Evolutionary conservation across 75 land plant genomes (phyloP).

Genomic region (Cryptomeria japonica): DNA sequence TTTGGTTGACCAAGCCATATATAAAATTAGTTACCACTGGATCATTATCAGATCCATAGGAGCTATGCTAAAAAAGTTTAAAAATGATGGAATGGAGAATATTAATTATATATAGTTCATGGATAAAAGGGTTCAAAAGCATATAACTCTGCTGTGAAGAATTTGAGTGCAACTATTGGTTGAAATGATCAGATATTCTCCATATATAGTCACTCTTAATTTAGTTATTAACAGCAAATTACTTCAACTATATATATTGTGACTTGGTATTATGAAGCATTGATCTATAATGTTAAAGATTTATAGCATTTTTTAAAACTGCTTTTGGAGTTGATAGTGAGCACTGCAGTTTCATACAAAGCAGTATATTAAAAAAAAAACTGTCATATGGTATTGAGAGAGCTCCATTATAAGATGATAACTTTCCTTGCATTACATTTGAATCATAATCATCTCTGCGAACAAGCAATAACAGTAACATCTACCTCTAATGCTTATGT

Average conservation of each 20-base stretch:
- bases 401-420: not conserved
- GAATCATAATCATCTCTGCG: not conserved
- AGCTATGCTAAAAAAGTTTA: not conserved
- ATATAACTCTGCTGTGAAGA: not conserved
- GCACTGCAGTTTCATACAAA: not conserved
- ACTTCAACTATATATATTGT: not conserved
- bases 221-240: not conserved
- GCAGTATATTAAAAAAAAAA: not conserved
- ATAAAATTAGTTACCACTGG: not conserved
- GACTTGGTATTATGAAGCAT: not conserved
- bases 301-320: not conserved
- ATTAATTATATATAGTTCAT: too few species aligned
- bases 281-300: not conserved
- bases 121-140: not conserved
- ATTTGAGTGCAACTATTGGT: not conserved
- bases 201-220: not conserved
- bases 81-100: too few species aligned
- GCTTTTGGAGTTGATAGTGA: not conserved
- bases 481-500: not conserved
- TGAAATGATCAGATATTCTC: not conserved
- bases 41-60: not conserved
- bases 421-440: not conserved
- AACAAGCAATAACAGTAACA: not conserved
- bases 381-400: not conserved
- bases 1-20: not conserved